Base-by-base conservation (phyloP, 2,329 filamentous ascomycete genomes). In the Colletotrichum sp. region DNA sequence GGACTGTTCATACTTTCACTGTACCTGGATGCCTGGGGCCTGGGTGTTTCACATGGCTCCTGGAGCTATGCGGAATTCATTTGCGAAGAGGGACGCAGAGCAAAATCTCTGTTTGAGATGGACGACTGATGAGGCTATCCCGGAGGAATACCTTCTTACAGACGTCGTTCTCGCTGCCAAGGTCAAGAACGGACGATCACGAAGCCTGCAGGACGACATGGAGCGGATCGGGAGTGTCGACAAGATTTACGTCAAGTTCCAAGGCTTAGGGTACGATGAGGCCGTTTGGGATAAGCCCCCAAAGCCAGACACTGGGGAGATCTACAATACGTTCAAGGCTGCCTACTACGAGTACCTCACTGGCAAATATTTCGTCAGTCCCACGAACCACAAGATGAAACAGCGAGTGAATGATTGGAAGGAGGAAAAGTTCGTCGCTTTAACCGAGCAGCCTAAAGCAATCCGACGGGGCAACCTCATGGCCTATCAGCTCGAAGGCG, bases 241-340 rank as follows among this genome's bases (percentile, higher is more conserved):
- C 66, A 90, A 92, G 79, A 93, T 95, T 0, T 90, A 93, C 66
- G 94, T 98, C 85, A 99, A 99, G 83, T 99, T 96, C 84, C 95
- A 98, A 84, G 97, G 97, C 15, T 90, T 99, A 9, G 90, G 93
- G 7, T 99, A 99, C 81, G 95, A 98, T 78, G 96, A 98, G 75
- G 91, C 92, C 1, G 96, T 98, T 0, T 98, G 96, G 96, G 96
- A 98, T 80, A 89, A 90, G 3, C 95, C 96, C 0, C 96, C 96
- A 1, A 85, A 88, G 4, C 88, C 91, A 34, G 91, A 95, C 73
- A 91, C 90, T 15, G 85, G 83, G 13, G 91, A 93, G 30, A 89
- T 94, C 52, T 98, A 96, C 91, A 88, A 90, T 5, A 94, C 97
- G 72, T 99, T 98, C 81, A 89, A 93, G 71, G 89, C 90, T 18